Base-by-base conservation (phyloP, 2,329 filamentous ascomycete genomes). In the Sclerotiophoma versabilis region DNA sequence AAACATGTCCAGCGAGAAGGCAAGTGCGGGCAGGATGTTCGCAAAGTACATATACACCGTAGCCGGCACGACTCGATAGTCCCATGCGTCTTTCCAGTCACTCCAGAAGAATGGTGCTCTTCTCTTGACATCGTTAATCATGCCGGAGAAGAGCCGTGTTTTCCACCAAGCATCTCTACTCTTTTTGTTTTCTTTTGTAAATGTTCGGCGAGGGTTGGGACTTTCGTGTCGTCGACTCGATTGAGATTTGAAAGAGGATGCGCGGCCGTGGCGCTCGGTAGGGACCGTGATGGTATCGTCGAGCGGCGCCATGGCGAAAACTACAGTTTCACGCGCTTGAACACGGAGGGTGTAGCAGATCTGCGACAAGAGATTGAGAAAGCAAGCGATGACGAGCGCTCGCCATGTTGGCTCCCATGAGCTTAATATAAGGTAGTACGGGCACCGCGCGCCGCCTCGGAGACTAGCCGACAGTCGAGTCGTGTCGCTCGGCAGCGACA, bases 41-140 rank as follows among this genome's bases (percentile, higher is more conserved):
- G 92, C 91, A 82, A 96, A 96, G 79, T 95, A 96, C 90, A 96
- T 96, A 76, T 96, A 96, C 25, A 96, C 66, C 5, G 92, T 96
- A 14, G 91, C 91, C 1, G 92, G 92, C 32, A 96, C 83, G 34
- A 96, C 90, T 48, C 92, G 85, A 78, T 96, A 96, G 71, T 96
- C 90, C 90, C 90, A 95, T 1, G 92, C 92, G 78, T 96, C 92
- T 15, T 73, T 80, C 90, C 90, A 96, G 75, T 96, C 92, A 74
- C 88, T 93, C 76, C 78, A 80, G 70, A 95, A 96, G 71, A 83
- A 96, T 1, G 92, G 92, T 7, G 83, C 83, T 58, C 92, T 80
- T 53, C 91, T 85, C 60, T 86, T 86, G 27, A 96, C 68, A 75
- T 96, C 92, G 69, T 90, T 87, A 53, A 87, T 73, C 85, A 96